Evolutionary conservation across 352 stramenopile species (phyloP), one percentile per base, ranked within the genome.

Genomic region (Pythium guiyangense): DNA sequence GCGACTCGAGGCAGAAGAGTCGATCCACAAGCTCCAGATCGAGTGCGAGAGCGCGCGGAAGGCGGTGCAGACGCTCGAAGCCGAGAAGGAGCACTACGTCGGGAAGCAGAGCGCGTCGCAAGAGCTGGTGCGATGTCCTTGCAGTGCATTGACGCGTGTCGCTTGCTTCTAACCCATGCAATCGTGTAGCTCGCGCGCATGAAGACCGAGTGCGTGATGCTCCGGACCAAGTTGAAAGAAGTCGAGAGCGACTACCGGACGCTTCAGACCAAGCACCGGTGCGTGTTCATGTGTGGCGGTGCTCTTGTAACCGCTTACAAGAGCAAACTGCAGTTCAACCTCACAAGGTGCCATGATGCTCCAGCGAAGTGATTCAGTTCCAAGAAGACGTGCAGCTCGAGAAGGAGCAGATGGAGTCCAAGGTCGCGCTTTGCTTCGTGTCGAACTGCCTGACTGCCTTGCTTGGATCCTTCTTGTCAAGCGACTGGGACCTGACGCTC

Each of bases 141-240:
- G 17, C 29, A 34, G 29, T 2, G 29, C 29, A 2, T 34, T 34
- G 29, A 34, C 29, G 29, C 1, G 29, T 34, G 29, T n/a, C n/a
- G n/a, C n/a, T 34, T 9, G 29, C 9, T 34, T 6, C 29, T 34
- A 2, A 34, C 29, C 3, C 3, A 2, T 27, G 25, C 54, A 14
- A 47, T 6, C 42, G 12, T 15, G 8, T 53, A 89, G 81, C 46
- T 86, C 53, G 63, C 75, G 34, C 76, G 83, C 40, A 71, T 90
- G 55, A 92, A 92, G 60, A 66, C 73, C 17, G 81, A 92, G 55
- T 86, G 72, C 51, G 46, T 90, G 31, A 66, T 67, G 49, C 59
- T 88, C 50, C 83, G 83, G 8, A 70, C 70, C 2, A 90, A 92
- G 62, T 57, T 88, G 6, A 92, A 92, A 52, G 83, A 92, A 66